phyloP scores from a whole-genome alignment of 2,329 filamentous ascomycete genomes.

The Endocalyx cinctus region DNA sequence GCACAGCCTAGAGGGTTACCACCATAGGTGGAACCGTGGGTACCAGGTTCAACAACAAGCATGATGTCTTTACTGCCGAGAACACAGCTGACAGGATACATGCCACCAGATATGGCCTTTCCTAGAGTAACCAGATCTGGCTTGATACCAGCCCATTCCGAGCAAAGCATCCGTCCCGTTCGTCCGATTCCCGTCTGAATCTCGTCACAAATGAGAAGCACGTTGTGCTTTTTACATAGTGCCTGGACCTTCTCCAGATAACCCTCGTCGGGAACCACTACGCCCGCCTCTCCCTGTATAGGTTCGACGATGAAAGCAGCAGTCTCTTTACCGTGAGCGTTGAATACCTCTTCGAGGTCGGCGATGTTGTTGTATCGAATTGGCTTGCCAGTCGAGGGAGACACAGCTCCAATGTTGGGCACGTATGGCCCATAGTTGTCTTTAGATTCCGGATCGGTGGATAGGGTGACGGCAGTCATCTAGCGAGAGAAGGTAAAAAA shows the following conservation, averaged over 20 bases:
- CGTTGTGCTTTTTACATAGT: slow-evolving; percentile 92
- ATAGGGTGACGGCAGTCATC: slow-evolving; percentile 95
- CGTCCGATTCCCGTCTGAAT: slow-evolving; percentile 97
- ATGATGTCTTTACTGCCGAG: slow-evolving; percentile 86
- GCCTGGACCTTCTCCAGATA: slow-evolving; percentile 77
- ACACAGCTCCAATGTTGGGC: slow-evolving; percentile 74
- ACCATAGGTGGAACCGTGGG: slow-evolving; percentile 97
- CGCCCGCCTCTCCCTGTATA: slow-evolving; percentile 95
- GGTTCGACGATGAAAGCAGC: slow-evolving; percentile 94
- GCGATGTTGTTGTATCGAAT: slow-evolving; percentile 84
- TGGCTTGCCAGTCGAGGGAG: slow-evolving; percentile 69
- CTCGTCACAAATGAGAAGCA: slow-evolving; percentile 94
- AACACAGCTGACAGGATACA: slow-evolving; percentile 98
- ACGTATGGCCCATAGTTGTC: slow-evolving; percentile 97
- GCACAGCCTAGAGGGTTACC: slow-evolving; percentile 95
- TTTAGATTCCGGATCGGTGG: slow-evolving; percentile 89
- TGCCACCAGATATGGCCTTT: slow-evolving; percentile 96
- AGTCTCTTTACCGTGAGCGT: slow-evolving; percentile 76
- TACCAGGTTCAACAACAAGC: slow-evolving; percentile 93
- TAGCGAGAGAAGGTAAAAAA: no score
- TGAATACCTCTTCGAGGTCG: slow-evolving; percentile 74
- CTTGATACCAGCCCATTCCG: slow-evolving; percentile 92
- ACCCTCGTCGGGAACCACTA: slow-evolving; percentile 86
- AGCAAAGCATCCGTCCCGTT: slow-evolving; percentile 89
- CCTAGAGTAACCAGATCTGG: slow-evolving; percentile 92